Evolutionary conservation across 306 rosid species (phyloP).

Genomic region (Prinsepia uniflora): DNA sequence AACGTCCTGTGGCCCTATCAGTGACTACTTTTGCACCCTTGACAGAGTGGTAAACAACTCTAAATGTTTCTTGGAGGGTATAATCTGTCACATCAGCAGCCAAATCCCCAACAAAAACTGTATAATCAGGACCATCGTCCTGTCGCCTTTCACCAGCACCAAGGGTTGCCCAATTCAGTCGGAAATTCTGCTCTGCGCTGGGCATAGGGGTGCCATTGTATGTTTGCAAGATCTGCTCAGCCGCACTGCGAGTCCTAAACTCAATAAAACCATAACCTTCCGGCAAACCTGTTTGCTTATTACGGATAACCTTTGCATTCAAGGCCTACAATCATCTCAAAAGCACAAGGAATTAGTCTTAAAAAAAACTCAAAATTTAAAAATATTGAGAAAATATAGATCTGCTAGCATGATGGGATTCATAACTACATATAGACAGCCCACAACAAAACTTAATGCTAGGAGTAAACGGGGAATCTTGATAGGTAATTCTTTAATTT

Average conservation of each 20-base stretch:
- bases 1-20: conserved; percentile 61
- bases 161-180: conserved; percentile 65
- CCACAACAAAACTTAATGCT: neutral
- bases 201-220: conserved; percentile 57
- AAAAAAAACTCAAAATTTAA: too few species aligned
- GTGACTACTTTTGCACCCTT: conserved; percentile 70
- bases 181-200: conserved; percentile 48
- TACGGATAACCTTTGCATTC: conserved; percentile 56
- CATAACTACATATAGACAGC: neutral
- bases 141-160: conserved; percentile 71
- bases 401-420: neutral
- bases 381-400: too few species aligned
- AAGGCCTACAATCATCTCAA: conserved; percentile 27
- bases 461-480: too few species aligned
- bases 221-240: conserved; percentile 43
- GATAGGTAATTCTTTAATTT: too few species aligned
- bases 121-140: conserved; percentile 55
- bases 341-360: neutral
- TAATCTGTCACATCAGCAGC: conserved; percentile 69
- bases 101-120: conserved; percentile 62
- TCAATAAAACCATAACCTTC: conserved; percentile 68
- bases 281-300: conserved; percentile 44
- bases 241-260: conserved; percentile 40
- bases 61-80: conserved; percentile 53
- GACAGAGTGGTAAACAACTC: conserved; percentile 38